Evolutionary conservation across 345 rosid genomes (phyloP), one percentile per base, ranked within the genome.

Genomic region (Aquilaria malaccensis): DNA sequence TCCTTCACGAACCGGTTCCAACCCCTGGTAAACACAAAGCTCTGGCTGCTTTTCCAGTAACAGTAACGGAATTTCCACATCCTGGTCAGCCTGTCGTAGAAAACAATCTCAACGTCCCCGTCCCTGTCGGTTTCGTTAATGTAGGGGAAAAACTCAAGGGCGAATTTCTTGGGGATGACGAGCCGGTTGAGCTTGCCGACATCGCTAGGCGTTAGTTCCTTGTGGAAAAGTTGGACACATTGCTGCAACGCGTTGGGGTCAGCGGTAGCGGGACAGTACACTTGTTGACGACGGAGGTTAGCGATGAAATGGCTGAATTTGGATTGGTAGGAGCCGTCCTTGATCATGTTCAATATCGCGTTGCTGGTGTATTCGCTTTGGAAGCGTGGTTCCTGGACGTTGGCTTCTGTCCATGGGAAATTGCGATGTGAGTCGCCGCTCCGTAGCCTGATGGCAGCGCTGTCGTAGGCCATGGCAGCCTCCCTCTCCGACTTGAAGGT

Each of bases 181-280:
- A 93, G 83, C 68, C 97, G 76, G 14, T 93, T 93, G 3, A 93
- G 91, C 52, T 84, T 86, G 2, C 98, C 95, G 2, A 92, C 98
- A 63, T 92, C 95, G 30, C 96, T 92, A 0, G 96, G 93, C 2
- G 96, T 92, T 15, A 92, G 72, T 53, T 85, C 83, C 73, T 92
- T 92, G 11, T 74, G 80, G 59, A 92, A 92, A 11, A 92, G 79
- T 56, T 63, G 72, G 49, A 68, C 67, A 67, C 78, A 81, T 22
- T 22, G 43, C 43, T 9, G 43, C 1, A 22, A 22, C 22, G 22
- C 43, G 43, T 37, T 37, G 3, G 7, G 7, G 43, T 1, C 43
- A 37, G 43, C 58, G 13, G 56, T 67, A 62, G 55, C 67, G 9
- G 60, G 70, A 13, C 37, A 70, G 11, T 66, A 68, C 46, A 61